These are phyloP conservation scores for Nitzschia sp. DNA, from an alignment of 108 stramenopile species.

Conservation along the genomic window DNA sequence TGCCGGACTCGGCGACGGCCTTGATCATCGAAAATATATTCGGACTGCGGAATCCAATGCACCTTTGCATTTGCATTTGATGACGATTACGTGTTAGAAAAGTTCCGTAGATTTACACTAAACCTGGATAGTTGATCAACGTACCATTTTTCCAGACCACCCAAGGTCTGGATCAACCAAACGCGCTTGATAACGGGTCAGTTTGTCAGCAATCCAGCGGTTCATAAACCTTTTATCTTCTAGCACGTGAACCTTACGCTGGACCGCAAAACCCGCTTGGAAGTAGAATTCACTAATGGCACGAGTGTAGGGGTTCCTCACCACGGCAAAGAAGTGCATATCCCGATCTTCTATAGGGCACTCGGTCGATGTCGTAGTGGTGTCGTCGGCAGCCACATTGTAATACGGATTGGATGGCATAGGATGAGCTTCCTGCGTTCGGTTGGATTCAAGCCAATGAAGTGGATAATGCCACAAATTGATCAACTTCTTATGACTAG, in stretches of 20 bases:
- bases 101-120: too few relatives aligned
- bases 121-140: too few relatives aligned
- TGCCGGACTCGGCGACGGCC: neutral
- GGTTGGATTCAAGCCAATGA: neutral
- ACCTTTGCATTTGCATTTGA: neutral
- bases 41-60: neutral
- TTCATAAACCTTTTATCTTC: neutral
- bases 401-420: neutral
- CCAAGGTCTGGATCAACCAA: neutral
- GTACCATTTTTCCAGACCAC: too few relatives aligned
- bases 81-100: too few relatives aligned
- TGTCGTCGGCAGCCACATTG: neutral
- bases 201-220: neutral
- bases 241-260: neutral
- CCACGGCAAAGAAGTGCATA: neutral
- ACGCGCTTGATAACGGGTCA: neutral
- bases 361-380: neutral
- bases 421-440: neutral
- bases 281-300: neutral
- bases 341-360: neutral
- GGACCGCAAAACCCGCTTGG: neutral
- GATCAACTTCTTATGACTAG: neutral
- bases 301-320: neutral
- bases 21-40: neutral
- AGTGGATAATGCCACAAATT: neutral